Percentiles rank a stretch among this genome's conserved stretches.
phyloP scores from a whole-genome alignment of 306 rosid genomes.

The Inga leiocalycina region DNA sequence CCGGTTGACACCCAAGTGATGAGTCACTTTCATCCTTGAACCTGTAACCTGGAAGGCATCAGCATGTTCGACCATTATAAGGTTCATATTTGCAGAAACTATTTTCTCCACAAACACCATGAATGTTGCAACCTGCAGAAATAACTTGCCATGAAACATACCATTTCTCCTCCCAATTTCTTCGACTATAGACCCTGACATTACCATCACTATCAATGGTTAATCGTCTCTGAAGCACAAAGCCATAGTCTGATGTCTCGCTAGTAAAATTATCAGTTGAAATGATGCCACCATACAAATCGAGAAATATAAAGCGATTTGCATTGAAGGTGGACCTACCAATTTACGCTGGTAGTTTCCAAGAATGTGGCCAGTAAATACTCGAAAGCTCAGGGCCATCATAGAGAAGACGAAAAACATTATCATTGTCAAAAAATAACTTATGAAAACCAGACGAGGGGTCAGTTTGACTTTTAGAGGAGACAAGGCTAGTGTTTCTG shows the following conservation, averaged over 20 bases:
- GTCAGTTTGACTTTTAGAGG: conserved; percentile 54
- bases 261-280: conserved; percentile 19
- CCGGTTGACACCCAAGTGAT: conserved; percentile 50
- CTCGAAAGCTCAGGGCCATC: conserved; percentile 39
- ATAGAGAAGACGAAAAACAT: conserved; percentile 52
- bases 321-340: neutral
- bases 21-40: conserved; percentile 29
- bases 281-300: conserved; percentile 12
- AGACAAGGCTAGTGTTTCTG: conserved; percentile 38
- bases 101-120: conserved; percentile 43
- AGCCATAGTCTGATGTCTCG: neutral
- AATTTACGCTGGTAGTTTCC: neutral
- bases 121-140: neutral
- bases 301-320: neutral
- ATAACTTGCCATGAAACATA: conserved; percentile 36
- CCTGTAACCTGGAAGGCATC: conserved; percentile 33
- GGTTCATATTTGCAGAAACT: conserved; percentile 26
- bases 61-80: conserved; percentile 27
- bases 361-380: neutral
- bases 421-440: conserved; percentile 40
- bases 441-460: conserved; percentile 37
- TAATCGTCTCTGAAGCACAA: neutral
- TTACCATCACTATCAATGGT: neutral
- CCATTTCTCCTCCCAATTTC: conserved; percentile 7
- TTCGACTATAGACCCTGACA: conserved; percentile 30